These are phyloP conservation scores for Globisporangium polare DNA, from an alignment of 352 stramenopile species.

Conservation along the genomic window DNA sequence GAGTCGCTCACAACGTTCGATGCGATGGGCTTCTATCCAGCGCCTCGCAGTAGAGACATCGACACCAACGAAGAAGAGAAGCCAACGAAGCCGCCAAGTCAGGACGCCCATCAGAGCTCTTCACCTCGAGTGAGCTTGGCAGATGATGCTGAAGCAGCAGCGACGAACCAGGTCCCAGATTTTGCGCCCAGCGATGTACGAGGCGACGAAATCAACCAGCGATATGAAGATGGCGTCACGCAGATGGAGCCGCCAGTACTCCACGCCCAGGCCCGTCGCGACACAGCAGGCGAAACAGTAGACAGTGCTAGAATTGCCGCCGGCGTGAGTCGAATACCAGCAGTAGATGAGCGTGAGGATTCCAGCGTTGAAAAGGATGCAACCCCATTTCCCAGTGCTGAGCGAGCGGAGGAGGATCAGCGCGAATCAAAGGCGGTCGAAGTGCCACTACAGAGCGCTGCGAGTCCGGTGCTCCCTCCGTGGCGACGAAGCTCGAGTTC, in stretches of 20 bases:
- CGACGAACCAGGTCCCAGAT: background rate
- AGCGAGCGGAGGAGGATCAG: background rate
- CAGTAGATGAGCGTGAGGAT: background rate
- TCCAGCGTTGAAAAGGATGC: background rate
- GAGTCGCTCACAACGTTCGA: background rate
- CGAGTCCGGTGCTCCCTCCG: constrained; percentile 2
- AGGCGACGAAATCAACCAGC: background rate
- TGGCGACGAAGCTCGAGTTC: background rate
- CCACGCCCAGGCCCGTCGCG: background rate
- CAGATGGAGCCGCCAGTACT: background rate
- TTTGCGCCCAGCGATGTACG: background rate
- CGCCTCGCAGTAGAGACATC: background rate
- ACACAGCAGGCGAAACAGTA: background rate
- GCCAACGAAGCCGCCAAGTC: too few relatives aligned
- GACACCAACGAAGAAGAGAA: too few relatives aligned
- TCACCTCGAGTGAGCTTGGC: background rate
- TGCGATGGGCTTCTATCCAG: background rate
- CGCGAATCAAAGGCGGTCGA: background rate
- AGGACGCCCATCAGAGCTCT: background rate
- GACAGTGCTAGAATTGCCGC: background rate
- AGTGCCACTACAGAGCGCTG: background rate
- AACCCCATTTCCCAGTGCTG: background rate
- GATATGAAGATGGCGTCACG: background rate
- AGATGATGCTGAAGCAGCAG: background rate
- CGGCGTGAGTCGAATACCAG: background rate